phyloP scores from a whole-genome alignment of 495 filamentous ascomycete species.

The Astrothelium subdiscretum region DNA sequence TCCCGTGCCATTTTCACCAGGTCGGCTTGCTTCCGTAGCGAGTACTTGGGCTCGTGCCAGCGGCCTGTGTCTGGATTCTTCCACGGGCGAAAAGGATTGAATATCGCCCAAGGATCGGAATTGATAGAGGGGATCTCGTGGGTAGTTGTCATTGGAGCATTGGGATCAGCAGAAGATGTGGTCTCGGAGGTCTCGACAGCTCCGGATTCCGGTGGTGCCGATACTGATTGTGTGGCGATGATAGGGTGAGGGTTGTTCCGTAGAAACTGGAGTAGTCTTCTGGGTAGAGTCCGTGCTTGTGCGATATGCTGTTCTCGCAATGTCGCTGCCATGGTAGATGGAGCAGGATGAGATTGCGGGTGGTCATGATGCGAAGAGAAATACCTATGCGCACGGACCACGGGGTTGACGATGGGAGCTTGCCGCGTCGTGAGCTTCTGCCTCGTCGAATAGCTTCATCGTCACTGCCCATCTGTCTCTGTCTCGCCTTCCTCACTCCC shows the following conservation, averaged over 20 bases:
- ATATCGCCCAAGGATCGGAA: conserved; percentile 9
- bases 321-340: background rate
- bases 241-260: conserved; percentile 9
- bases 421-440: conserved; percentile 9
- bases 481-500: background rate
- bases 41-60: conserved; percentile 73
- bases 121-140: conserved; percentile 20
- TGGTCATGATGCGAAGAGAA: background rate
- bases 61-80: conserved; percentile 59
- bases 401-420: conserved; percentile 7
- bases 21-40: conserved; percentile 79
- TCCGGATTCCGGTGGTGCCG: conserved; percentile 5
- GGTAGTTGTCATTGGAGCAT: conserved; percentile 38
- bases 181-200: conserved; percentile 17
- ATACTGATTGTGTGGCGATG: conserved; percentile 2
- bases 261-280: conserved; percentile 20
- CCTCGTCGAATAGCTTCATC: conserved; percentile 1
- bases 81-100: conserved; percentile 65
- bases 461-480: background rate
- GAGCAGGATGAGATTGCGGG: background rate
- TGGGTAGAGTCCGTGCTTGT: background rate
- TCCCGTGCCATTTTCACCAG: conserved; percentile 74
- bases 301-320: conserved; percentile 13
- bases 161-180: conserved; percentile 32
- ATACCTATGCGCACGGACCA: conserved; percentile 9